Evolutionary conservation across 2,329 filamentous ascomycete genomes (phyloP).

Genomic region (Bipolaris zeicola): DNA sequence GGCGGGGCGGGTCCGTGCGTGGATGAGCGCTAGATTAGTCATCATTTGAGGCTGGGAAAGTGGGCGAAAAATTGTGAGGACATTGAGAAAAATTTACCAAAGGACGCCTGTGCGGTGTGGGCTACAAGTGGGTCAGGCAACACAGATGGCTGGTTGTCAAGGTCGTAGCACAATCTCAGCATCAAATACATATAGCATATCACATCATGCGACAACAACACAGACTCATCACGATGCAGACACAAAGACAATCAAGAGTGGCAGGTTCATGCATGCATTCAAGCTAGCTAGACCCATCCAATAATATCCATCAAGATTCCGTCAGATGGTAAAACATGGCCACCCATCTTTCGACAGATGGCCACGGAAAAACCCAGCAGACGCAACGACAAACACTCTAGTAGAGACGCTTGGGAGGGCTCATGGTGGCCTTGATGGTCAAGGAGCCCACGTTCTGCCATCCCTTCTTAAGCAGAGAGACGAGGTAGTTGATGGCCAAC

Average conservation of each 20-base stretch:
- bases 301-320: conserved; percentile 28
- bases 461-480: conserved; percentile 99
- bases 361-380: conserved; percentile 22
- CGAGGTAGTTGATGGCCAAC: conserved; percentile 99
- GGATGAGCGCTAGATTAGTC: conserved; percentile 1
- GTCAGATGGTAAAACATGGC: conserved; percentile 24
- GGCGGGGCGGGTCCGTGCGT: background rate
- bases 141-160: background rate
- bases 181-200: too few species aligned
- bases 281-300: conserved; percentile 39
- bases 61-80: background rate
- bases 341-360: conserved; percentile 25
- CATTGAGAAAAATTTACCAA: background rate
- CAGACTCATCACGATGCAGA: background rate
- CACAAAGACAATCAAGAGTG: background rate
- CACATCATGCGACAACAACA: background rate
- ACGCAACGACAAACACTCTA: conserved; percentile 58
- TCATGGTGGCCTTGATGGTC: conserved; percentile 99
- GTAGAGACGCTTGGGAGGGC: conserved; percentile 96
- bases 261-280: conserved; percentile 40
- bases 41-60: conserved; percentile 3
- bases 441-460: conserved; percentile 99
- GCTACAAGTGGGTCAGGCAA: background rate
- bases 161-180: background rate
- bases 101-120: background rate